Evolutionary conservation across 2,329 filamentous ascomycete genomes (phyloP).

Genomic region (Colletotrichum liaoningense): DNA sequence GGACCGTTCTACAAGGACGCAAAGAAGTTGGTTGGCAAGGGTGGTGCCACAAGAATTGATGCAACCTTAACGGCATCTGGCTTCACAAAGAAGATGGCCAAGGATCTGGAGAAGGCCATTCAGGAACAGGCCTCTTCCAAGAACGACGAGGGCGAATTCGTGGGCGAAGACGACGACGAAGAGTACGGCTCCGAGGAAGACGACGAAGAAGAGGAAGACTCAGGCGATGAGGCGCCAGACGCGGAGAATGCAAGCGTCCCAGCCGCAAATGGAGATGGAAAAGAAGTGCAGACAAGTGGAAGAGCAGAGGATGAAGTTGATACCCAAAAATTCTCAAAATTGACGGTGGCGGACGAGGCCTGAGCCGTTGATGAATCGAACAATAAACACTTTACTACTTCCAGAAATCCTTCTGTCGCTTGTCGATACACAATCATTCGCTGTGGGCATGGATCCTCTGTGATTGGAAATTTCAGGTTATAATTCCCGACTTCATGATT

Average conservation of each 20-base stretch:
- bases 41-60: slow-evolving; percentile 79
- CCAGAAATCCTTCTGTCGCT: neutral
- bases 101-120: slow-evolving; percentile 92
- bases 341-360: slow-evolving; percentile 26
- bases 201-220: slow-evolving; percentile 40
- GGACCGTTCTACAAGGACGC: slow-evolving; percentile 90
- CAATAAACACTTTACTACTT: neutral
- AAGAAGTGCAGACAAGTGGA: slow-evolving; percentile 35
- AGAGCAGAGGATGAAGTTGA: slow-evolving; percentile 41
- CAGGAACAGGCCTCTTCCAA: slow-evolving; percentile 74
- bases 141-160: slow-evolving; percentile 50
- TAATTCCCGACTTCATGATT: neutral
- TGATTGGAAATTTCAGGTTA: neutral
- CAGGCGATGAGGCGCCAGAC: slow-evolving; percentile 42
- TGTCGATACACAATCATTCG: neutral
- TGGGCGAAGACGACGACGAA: slow-evolving; percentile 48
- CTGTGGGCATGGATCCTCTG: neutral
- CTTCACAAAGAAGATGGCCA: slow-evolving; percentile 96
- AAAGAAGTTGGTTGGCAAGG: slow-evolving; percentile 76
- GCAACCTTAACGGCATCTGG: slow-evolving; percentile 91
- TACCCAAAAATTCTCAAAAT: slow-evolving; percentile 35
- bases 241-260: slow-evolving; percentile 36
- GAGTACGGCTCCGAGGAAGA: slow-evolving; percentile 41
- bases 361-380: slow-evolving; percentile 4
- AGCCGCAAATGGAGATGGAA: slow-evolving; percentile 29